Percentiles rank a stretch among this genome's conserved stretches.
phyloP scores from a whole-genome alignment of 1,284 basidiomycete species.

The Erythrobasidium hasegawianum region DNA sequence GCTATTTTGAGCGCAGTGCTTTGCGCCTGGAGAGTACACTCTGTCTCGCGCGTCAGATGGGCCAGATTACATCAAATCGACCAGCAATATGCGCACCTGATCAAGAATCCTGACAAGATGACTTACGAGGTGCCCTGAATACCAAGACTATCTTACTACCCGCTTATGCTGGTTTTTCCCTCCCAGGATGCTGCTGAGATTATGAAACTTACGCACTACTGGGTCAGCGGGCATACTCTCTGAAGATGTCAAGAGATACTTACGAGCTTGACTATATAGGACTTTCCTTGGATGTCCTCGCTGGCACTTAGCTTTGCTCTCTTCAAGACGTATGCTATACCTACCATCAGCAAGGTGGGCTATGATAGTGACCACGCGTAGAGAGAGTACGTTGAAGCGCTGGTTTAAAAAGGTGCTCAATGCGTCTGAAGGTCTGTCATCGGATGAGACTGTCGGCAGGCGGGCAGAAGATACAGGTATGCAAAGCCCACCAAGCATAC shows the following conservation, averaged over 20 bases:
- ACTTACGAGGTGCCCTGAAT: conserved; percentile 9
- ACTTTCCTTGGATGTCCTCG: conserved; percentile 15
- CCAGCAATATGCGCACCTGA: not conserved
- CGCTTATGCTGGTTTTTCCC: too few species aligned
- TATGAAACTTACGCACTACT: conserved; percentile 28
- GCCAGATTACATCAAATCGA: not conserved
- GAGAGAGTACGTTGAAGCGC: too few species aligned
- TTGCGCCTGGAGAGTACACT: conserved; percentile 16
- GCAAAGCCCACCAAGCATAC: too few species aligned
- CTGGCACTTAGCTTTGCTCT: conserved; percentile 17
- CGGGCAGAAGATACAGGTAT: conserved; percentile 28
- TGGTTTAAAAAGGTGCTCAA: conserved; percentile 15
- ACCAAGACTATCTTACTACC: too few species aligned
- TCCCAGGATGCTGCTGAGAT: conserved; percentile 22
- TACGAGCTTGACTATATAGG: conserved; percentile 1
- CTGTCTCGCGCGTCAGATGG: conserved; percentile 10
- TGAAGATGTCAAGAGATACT: not conserved
- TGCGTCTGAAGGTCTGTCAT: conserved; percentile 5
- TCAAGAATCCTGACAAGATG: conserved; percentile 16
- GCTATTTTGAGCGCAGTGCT: not conserved
- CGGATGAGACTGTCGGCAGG: not conserved
- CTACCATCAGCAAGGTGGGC: conserved; percentile 30
- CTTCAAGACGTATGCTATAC: conserved; percentile 34
- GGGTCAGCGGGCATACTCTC: not conserved
- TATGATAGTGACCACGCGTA: too few species aligned